Percentiles rank a stretch among this genome's conserved stretches.
These are phyloP conservation scores for Mycogone perniciosa DNA, from an alignment of 2,329 filamentous ascomycete genomes.

Conservation along the genomic window DNA sequence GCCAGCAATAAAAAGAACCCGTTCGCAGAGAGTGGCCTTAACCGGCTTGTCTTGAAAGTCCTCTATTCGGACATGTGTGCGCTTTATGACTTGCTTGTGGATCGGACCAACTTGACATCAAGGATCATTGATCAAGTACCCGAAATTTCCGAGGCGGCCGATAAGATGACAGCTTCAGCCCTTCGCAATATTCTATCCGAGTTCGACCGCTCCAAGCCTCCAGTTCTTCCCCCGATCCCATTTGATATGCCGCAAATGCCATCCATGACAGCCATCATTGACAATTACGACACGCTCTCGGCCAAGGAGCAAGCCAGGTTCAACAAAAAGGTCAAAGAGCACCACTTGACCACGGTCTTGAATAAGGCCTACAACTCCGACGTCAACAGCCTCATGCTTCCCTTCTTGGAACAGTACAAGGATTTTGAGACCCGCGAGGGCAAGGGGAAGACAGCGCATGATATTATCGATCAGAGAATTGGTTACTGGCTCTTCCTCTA, in stretches of 20 bases:
- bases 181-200: conserved; percentile 76
- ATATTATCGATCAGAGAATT: conserved; percentile 63
- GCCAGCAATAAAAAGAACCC: conserved; percentile 87
- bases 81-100: conserved; percentile 82
- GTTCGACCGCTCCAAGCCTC: conserved; percentile 82
- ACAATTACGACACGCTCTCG: conserved; percentile 58
- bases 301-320: conserved; percentile 70
- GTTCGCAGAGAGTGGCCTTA: conserved; percentile 79
- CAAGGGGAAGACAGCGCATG: conserved; percentile 55
- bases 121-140: conserved; percentile 65
- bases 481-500: conserved; percentile 82
- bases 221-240: conserved; percentile 83
- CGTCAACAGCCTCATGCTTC: conserved; percentile 48
- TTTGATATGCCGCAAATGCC: conserved; percentile 82
- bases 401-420: conserved; percentile 65
- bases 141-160: conserved; percentile 47
- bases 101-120: conserved; percentile 71
- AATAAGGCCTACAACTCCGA: conserved; percentile 77
- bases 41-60: conserved; percentile 72
- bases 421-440: conserved; percentile 65
- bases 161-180: conserved; percentile 59
- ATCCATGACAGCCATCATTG: conserved; percentile 56
- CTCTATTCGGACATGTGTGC: conserved; percentile 81
- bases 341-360: conserved; percentile 72
- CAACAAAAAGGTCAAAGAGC: conserved; percentile 65